These are phyloP conservation scores for Vinca minor DNA, from an alignment of 257 asterid genomes.

Conservation along the genomic window DNA sequence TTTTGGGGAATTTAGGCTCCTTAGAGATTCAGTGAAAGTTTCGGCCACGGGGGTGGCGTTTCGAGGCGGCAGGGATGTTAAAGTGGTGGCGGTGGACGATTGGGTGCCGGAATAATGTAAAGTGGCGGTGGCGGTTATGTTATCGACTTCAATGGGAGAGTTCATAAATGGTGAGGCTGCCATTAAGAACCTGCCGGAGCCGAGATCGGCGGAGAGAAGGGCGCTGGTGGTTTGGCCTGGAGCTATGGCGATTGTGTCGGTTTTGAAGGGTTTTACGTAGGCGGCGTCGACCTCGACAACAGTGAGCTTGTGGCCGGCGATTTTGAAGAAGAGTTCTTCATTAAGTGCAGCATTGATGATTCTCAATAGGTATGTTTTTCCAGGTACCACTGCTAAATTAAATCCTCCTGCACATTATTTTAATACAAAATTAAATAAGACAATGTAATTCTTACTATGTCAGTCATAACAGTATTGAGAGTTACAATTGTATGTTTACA, in stretches of 20 bases:
- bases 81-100: conserved; percentile 24
- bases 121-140: conserved; percentile 42
- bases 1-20: conserved; percentile 32
- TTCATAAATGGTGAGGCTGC: conserved; percentile 45
- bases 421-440: too few species aligned
- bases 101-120: conserved; percentile 35
- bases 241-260: conserved; percentile 30
- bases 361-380: conserved; percentile 29
- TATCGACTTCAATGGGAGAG: conserved; percentile 34
- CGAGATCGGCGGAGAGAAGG: conserved; percentile 24
- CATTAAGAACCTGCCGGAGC: conserved; percentile 30
- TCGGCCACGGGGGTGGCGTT: conserved; percentile 41
- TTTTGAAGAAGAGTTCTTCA: conserved; percentile 34
- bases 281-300: conserved; percentile 33
- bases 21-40: conserved; percentile 32
- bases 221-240: conserved; percentile 54
- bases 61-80: conserved; percentile 28
- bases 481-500: too few species aligned
- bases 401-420: conserved; percentile 15
- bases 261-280: conserved; percentile 30
- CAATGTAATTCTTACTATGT: too few species aligned
- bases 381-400: conserved; percentile 21
- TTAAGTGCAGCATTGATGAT: conserved; percentile 36
- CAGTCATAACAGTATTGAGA: too few species aligned
- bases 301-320: conserved; percentile 30